Evolutionary conservation across 192 early-diverging fungal genomes (phyloP).

Genomic region (Coemansia umbellata): DNA sequence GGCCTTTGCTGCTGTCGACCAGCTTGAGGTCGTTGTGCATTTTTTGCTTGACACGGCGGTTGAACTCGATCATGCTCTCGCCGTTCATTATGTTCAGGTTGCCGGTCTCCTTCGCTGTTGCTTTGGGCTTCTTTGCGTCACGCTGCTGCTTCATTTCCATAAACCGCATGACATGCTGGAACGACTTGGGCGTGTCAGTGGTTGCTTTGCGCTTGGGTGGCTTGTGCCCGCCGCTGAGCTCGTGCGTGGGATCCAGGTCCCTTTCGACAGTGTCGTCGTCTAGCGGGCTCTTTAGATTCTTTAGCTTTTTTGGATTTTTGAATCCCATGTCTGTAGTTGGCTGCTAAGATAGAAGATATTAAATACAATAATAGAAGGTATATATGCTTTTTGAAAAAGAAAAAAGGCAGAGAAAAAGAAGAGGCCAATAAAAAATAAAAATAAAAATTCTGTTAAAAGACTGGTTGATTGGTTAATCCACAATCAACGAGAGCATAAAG

Average conservation of each 20-base stretch:
- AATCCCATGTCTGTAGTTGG: slow-evolving; percentile 31
- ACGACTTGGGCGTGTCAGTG: slow-evolving; percentile 38
- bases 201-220: slow-evolving; percentile 16
- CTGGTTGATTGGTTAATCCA: too few species aligned
- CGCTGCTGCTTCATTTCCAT: slow-evolving; percentile 32
- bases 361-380: too few species aligned
- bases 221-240: slow-evolving; percentile 36
- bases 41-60: slow-evolving; percentile 29
- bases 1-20: slow-evolving; percentile 17
- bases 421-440: too few species aligned
- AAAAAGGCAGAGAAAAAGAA: too few species aligned
- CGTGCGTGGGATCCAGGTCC: slow-evolving; percentile 35
- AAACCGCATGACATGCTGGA: slow-evolving; percentile 8
- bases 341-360: too few species aligned
- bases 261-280: slow-evolving; percentile 25
- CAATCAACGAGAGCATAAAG: too few species aligned
- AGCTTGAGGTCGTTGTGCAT: slow-evolving; percentile 37
- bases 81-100: slow-evolving; percentile 33
- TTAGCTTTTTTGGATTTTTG: slow-evolving; percentile 37
- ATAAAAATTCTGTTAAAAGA: too few species aligned
- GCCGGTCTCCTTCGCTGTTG: slow-evolving; percentile 5
- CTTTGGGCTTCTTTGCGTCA: slow-evolving; percentile 10
- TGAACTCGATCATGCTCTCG: slow-evolving; percentile 36
- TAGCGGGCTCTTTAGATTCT: slow-evolving; percentile 5
- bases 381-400: too few species aligned